Base-by-base conservation (phyloP, 2,329 filamentous ascomycete genomes). In the Monosporascus sp. region DNA sequence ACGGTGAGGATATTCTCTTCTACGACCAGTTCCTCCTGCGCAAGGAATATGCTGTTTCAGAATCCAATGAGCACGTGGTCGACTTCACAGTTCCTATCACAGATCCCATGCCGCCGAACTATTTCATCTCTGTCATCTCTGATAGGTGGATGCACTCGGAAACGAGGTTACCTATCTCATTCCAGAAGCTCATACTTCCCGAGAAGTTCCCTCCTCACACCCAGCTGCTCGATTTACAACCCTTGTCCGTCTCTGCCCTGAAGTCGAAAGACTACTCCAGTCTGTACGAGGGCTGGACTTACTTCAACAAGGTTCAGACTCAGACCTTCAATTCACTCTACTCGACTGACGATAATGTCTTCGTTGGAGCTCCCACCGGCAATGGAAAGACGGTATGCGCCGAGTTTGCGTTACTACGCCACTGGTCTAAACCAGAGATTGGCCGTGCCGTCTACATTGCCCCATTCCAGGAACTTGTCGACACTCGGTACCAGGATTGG, bases 111-210 rank as follows among this genome's bases (percentile, higher is more conserved):
- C 94, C 94, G 16, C 94, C 95, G 0, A 96, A 99, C 70, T 99
- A 99, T 75, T 99, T 99, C 73, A 91, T 99, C 64, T 94, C 91
- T 0, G 83, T 99, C 40, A 75, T 97, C 20, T 97, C 93, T 3
- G 94, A 99, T 70, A 82, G 94, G 61, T 99, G 94, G 94, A 97
- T 99, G 91, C 91, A 96, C 68, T 91, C 93, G 1, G 92, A 99
- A 74, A 96, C 92, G 1, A 91, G 92, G 67, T 77, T 99, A 51
- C 88, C 93, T 0, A 88, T 99, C 2, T 93, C 92, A 1, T 97
- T 99, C 75, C 89, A 96, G 69, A 97, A 97, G 69, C 79, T 99
- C 27, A 88, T 96, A 44, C 79, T 99, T 5, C 94, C 94, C 0
- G 93, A 97, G 70, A 94, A 94, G 66, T 99, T 99, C 70, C 92